phyloP scores from a whole-genome alignment of 164 flowering plant species.

The Liquidambar formosana region DNA sequence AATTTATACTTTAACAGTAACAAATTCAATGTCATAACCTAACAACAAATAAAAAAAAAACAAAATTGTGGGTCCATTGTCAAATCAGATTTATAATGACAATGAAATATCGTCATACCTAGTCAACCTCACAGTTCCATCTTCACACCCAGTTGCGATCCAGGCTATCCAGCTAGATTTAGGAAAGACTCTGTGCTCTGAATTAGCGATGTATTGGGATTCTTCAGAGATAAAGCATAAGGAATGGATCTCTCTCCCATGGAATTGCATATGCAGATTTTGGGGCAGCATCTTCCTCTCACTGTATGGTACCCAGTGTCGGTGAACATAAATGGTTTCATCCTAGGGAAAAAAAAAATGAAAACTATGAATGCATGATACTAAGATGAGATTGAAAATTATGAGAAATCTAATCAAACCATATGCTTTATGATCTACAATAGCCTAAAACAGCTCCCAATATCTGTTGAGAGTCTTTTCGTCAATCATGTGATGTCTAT shows the following conservation, averaged over 20 bases:
- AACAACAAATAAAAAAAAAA: not conserved
- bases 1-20: not conserved
- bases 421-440: not conserved
- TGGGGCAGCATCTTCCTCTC: slow-evolving; percentile 50
- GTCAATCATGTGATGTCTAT: no score
- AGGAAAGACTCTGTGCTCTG: slow-evolving; percentile 11
- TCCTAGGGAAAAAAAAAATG: slow-evolving; percentile 53
- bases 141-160: slow-evolving; percentile 97
- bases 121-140: slow-evolving; percentile 93
- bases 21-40: not conserved
- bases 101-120: slow-evolving; percentile 43
- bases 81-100: not conserved
- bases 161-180: slow-evolving; percentile 70
- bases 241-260: slow-evolving; percentile 94
- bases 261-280: slow-evolving; percentile 80
- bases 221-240: slow-evolving; percentile 60
- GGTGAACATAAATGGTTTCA: slow-evolving; percentile 66
- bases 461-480: not conserved
- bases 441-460: not conserved
- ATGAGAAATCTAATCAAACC: not conserved
- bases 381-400: not conserved
- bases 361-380: not conserved
- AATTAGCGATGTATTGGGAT: slow-evolving; percentile 18
- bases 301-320: slow-evolving; percentile 44
- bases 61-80: not conserved